phyloP scores from a whole-genome alignment of 148 eudicot genomes.

The Nepenthes mirabilis region DNA sequence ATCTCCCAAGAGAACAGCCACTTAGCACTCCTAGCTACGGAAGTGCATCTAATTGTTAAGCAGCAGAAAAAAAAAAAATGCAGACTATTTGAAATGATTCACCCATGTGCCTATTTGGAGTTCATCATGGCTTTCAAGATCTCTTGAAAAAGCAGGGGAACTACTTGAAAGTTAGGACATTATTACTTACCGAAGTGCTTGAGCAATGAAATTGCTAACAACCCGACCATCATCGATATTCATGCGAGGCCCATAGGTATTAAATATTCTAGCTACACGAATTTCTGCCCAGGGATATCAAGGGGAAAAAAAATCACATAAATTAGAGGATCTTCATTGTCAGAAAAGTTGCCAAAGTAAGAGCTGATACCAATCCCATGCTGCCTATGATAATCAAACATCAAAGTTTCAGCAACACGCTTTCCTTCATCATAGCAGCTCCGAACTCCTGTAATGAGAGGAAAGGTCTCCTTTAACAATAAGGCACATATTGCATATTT shows the following conservation, averaged over 20 bases:
- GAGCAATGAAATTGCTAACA: conserved; percentile 98
- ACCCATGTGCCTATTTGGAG: too few relatives aligned
- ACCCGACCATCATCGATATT: conserved; percentile 98
- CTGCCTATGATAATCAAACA: conserved; percentile 99
- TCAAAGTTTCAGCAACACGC: conserved; percentile 96
- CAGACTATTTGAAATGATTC: neutral
- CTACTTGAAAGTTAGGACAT: neutral
- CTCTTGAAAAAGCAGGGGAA: neutral
- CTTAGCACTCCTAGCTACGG: too few relatives aligned
- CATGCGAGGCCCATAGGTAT: conserved; percentile 99
- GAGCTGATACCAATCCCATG: conserved; percentile 68
- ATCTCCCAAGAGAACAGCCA: too few relatives aligned
- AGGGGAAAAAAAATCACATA: neutral
- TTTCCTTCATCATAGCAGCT: conserved; percentile 99
- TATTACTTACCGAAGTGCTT: conserved; percentile 63
- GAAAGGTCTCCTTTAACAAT: neutral
- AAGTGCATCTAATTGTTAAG: too few relatives aligned
- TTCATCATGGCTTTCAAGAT: neutral
- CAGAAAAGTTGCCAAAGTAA: neutral
- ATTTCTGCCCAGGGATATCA: conserved; percentile 44
- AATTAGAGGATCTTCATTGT: neutral
- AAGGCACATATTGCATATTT: neutral
- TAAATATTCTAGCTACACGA: conserved; percentile 92
- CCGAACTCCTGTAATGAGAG: conserved; percentile 54
- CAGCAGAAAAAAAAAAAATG: neutral